Evolutionary conservation across 2,329 filamentous ascomycete species (phyloP).

Genomic region (Lomentospora prolificans): DNA sequence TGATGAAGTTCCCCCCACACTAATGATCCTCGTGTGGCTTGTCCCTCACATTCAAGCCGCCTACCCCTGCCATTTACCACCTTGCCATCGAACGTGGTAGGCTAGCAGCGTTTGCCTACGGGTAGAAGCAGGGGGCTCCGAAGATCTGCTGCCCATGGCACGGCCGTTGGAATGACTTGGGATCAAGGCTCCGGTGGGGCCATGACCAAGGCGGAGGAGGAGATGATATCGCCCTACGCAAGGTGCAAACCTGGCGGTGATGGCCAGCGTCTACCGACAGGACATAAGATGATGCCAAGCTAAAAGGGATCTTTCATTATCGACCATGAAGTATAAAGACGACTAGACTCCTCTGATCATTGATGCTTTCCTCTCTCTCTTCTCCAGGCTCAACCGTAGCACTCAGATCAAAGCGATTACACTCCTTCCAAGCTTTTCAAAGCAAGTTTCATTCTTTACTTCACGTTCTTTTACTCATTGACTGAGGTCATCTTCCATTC

Average conservation of each 20-base stretch:
- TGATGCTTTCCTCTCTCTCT: neutral
- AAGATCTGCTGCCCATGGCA: neutral
- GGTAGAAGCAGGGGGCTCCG: neutral
- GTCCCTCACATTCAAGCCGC: neutral
- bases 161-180: neutral
- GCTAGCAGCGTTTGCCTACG: neutral
- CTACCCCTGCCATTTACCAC: neutral
- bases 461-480: conserved; percentile 6
- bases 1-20: neutral
- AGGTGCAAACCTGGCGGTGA: neutral
- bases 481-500: conserved; percentile 5
- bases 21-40: neutral
- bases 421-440: neutral
- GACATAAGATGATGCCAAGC: neutral
- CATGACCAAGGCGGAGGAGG: neutral
- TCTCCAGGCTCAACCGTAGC: conserved; percentile 3
- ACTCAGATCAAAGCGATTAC: conserved; percentile 5
- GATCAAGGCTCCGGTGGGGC: too few relatives aligned
- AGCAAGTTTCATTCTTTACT: neutral
- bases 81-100: neutral
- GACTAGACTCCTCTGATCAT: neutral
- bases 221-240: neutral
- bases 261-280: neutral
- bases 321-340: neutral
- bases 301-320: neutral